Percentiles rank a stretch among this genome's conserved stretches.
Conservation (phyloP, 257 asterid species). For the Paulownia fortunei region DNA sequence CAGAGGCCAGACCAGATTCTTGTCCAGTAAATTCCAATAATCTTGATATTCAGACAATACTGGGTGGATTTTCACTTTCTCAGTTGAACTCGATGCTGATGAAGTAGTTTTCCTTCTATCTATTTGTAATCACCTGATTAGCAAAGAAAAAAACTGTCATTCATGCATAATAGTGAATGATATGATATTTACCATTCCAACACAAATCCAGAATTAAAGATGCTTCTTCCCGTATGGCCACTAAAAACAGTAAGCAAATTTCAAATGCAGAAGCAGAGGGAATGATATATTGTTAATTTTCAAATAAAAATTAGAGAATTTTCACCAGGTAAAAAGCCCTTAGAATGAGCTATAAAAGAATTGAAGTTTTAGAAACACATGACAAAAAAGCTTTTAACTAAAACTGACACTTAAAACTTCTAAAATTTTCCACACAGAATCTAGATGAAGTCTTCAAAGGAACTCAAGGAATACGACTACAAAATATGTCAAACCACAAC, state of each 20-base stretch:
- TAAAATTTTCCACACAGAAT: neutral
- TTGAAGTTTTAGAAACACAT: neutral
- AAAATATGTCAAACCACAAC: slow-evolving; percentile 20
- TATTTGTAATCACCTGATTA: neutral
- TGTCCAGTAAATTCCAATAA: slow-evolving; percentile 11
- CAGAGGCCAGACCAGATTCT: slow-evolving; percentile 4
- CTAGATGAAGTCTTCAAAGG: neutral
- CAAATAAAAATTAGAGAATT: neutral
- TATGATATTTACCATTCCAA: neutral
- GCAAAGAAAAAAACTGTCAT: slow-evolving; percentile 10
- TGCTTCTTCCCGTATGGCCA: slow-evolving; percentile 4
- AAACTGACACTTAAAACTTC: neutral
- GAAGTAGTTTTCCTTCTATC: neutral
- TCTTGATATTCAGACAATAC: slow-evolving; percentile 6
- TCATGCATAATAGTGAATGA: slow-evolving; percentile 8
- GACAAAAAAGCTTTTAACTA: neutral
- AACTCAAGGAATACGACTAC: neutral
- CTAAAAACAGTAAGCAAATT: slow-evolving; percentile 3
- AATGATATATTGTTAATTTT: neutral
- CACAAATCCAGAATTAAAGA: neutral
- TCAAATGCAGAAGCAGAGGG: neutral
- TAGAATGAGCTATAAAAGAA: neutral
- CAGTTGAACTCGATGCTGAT: neutral
- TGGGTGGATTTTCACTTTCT: slow-evolving; percentile 1
- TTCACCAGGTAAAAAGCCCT: neutral